These are phyloP conservation scores for Metarhizium album DNA, from an alignment of 2,329 filamentous ascomycete genomes.

Conservation along the genomic window DNA sequence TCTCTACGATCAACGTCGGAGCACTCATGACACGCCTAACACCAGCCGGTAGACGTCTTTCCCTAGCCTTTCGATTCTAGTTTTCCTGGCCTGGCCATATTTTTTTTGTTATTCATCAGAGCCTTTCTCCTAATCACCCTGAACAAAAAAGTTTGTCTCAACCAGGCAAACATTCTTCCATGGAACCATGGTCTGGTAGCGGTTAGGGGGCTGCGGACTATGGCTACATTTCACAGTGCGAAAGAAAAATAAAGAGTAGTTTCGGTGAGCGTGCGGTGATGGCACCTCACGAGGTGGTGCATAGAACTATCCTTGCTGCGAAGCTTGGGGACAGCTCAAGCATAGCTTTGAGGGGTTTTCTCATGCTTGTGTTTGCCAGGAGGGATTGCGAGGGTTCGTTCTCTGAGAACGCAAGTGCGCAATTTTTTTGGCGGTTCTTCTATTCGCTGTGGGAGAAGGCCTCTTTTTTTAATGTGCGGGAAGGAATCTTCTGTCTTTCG, in stretches of 20 bases:
- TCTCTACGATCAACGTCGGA: slow-evolving; percentile 42
- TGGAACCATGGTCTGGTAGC: slow-evolving; percentile 24
- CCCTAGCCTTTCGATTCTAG: slow-evolving; percentile 36
- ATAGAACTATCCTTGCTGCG: slow-evolving; percentile 3
- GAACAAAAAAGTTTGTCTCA: slow-evolving; percentile 24
- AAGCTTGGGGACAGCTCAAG: background rate
- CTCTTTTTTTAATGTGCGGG: slow-evolving; percentile 5
- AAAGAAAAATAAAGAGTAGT: slow-evolving; percentile 7
- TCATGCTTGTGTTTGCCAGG: background rate
- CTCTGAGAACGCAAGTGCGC: background rate
- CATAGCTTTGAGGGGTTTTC: background rate
- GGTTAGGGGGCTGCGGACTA: slow-evolving; percentile 16
- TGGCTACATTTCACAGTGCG: slow-evolving; percentile 10
- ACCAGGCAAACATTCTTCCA: slow-evolving; percentile 21
- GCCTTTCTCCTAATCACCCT: slow-evolving; percentile 26
- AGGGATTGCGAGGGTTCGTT: background rate
- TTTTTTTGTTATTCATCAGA: slow-evolving; percentile 28
- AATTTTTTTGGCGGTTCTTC: background rate
- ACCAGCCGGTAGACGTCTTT: slow-evolving; percentile 47
- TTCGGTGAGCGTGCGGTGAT: slow-evolving; percentile 1
- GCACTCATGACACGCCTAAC: slow-evolving; percentile 47
- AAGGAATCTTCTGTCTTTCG: background rate
- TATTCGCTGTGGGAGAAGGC: background rate
- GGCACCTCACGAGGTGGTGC: background rate
- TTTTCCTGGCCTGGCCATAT: slow-evolving; percentile 23